Evolutionary conservation across 192 early-diverging fungal species (phyloP).

Genomic region (Gryganskiella cystojenkinii): DNA sequence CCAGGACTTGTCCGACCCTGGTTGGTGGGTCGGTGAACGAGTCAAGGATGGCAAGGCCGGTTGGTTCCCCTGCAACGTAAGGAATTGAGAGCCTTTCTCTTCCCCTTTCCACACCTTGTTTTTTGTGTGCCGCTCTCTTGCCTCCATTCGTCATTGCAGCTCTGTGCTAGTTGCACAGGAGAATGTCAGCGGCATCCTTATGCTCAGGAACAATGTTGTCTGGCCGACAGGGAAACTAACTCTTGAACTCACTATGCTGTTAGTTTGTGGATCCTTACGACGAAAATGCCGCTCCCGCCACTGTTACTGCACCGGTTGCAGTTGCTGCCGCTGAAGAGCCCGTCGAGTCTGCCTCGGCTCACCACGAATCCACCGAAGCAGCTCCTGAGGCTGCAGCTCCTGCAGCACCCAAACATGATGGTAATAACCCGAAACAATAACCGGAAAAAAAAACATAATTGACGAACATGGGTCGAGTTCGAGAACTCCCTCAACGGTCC

Average conservation of each 20-base stretch:
- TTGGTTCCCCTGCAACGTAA: constrained; percentile 63
- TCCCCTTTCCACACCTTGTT: background rate
- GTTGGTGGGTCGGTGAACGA: constrained; percentile 61
- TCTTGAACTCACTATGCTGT: background rate
- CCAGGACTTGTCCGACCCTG: constrained; percentile 62
- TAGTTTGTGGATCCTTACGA: constrained; percentile 49
- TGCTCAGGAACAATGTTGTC: background rate
- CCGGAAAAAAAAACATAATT: no score
- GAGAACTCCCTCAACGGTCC: background rate
- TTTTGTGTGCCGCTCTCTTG: background rate
- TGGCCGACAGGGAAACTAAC: background rate
- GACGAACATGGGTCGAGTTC: no score
- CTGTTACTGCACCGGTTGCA: background rate
- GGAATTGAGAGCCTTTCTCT: background rate
- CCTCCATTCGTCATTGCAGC: background rate
- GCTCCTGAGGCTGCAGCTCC: constrained; percentile 6
- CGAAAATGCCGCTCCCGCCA: constrained; percentile 2
- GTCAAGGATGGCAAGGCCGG: constrained; percentile 50
- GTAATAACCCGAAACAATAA: no score
- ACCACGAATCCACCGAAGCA: constrained; percentile 1
- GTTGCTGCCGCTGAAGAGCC: constrained; percentile 5
- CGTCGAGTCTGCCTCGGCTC: background rate
- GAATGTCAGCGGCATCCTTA: no score
- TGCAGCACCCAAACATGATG: constrained; percentile 33
- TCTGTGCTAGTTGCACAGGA: no score